Percentiles rank a stretch among this genome's conserved stretches.
These are phyloP conservation scores for Mallotus nudiflorus DNA, from an alignment of 345 rosid genomes.

Conservation along the genomic window DNA sequence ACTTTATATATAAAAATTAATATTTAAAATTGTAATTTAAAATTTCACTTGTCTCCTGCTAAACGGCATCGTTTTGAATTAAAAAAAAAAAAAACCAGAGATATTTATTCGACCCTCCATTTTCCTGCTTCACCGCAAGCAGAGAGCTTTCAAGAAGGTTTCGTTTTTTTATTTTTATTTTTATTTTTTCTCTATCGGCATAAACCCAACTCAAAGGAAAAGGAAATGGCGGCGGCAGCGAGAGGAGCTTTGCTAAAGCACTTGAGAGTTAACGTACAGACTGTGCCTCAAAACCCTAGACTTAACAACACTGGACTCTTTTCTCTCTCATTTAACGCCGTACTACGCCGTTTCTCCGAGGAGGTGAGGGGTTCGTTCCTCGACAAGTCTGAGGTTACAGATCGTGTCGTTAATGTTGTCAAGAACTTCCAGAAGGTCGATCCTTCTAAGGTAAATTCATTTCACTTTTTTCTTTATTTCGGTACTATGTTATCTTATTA, in stretches of 20 bases:
- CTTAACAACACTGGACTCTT: slow-evolving; percentile 18
- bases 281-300: slow-evolving; percentile 38
- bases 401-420: slow-evolving; percentile 83
- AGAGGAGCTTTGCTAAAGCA: slow-evolving; percentile 67
- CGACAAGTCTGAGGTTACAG: slow-evolving; percentile 93
- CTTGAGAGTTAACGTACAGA: slow-evolving; percentile 58
- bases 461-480: too few species aligned
- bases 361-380: slow-evolving; percentile 90
- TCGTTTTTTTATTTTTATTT: too few species aligned
- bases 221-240: slow-evolving; percentile 73
- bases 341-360: slow-evolving; percentile 68
- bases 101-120: neutral
- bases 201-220: neutral
- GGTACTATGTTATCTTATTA: too few species aligned
- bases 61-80: neutral
- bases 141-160: too few species aligned
- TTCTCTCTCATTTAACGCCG: slow-evolving; percentile 39
- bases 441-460: slow-evolving; percentile 68
- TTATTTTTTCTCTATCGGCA: too few species aligned
- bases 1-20: too few species aligned
- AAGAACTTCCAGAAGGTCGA: slow-evolving; percentile 90
- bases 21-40: too few species aligned
- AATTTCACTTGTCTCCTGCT: too few species aligned
- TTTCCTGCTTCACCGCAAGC: too few species aligned
- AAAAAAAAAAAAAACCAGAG: too few species aligned